Evolutionary conservation across 2,329 filamentous ascomycete genomes (phyloP), one percentile per base, ranked within the genome.

Genomic region (Pestalotiopsis sp.): DNA sequence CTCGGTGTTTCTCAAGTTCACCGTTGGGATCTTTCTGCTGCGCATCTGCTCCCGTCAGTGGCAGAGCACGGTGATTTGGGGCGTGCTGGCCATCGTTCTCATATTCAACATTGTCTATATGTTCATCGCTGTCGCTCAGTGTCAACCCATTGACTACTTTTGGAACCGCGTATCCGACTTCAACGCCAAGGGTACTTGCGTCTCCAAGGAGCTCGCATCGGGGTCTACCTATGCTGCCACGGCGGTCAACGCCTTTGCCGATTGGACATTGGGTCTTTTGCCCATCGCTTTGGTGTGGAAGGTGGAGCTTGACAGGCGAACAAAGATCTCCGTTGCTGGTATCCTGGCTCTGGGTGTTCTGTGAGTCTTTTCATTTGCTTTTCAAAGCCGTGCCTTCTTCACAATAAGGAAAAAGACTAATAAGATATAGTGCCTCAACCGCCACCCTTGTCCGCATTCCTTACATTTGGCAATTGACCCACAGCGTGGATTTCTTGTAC

Each of bases 391-490:
- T 36, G 23, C 4, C 56, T 2, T 13, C 12, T 52, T 52, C 39
- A 9, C 20, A 39, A 56, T 52, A 12, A 41, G 13, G 23, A 61
- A 12, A 6, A n/a, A 64, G 1, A 20, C 52, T 57, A 57, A 57
- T 9, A 39, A 5, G 31, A 27, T 1, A 27, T 64, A 79, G 81
- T 64, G 82, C 81, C 20, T 82, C 80, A 3, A 73, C 80, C 14
- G 82, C 81, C 17, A 83, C 81, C 4, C 79, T 84, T 60, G 78
- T 83, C 36, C 80, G 82, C 14, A 80, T 84, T 39, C 78, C 80
- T 5, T 84, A 83, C 71, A 79, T 83, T n/a, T 75, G 76, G 68
- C 70, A 76, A 41, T 75, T 84, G 4, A 74, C 75, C 2, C 71
- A 76, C n/a, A 78, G 77, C 36, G 69, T 70, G 11, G 82, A 84